Evolutionary conservation across 192 early-diverging fungal genomes (phyloP), one percentile per base, ranked within the genome.

Genomic region (Podochytrium sp.): DNA sequence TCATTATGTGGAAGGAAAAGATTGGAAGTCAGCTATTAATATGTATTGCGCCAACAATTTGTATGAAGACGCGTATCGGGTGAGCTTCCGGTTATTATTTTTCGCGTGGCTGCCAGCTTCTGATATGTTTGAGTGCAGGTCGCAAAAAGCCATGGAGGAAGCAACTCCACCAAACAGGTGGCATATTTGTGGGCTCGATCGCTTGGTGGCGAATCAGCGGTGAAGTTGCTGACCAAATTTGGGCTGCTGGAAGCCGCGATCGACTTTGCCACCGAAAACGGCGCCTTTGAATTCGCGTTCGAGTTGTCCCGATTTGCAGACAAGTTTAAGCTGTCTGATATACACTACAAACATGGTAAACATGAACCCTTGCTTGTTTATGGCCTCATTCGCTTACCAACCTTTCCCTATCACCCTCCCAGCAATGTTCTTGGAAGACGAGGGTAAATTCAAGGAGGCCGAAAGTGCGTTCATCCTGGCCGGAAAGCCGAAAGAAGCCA

Each of bases 401-500:
- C 0, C 16, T 27, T 50, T 25, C 12, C 2, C 25, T 3, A 37
- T 37, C 1, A 37, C 7, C 32, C 7, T 27, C 16, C 1, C 69
- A 71, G 69, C 69, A 40, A 76, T 76, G 75, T 85, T 75, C 69
- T 73, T 87, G 49, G 86, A 87, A 52, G 86, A 87, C 73, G 81
- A 87, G 43, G 86, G 88, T 38, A 85, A 84, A 68, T 89, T 86
- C 76, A 82, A 83, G 52, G 88, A 90, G 47, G 88, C 88, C 29
- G 84, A 90, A 63, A 76, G 74, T 37, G 87, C 86, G 0, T 90
- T 90, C 74, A 84, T 89, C 29, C 66, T 86, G 3, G 78, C 78
- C 10, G 92, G 91, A 2, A 86, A 86, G 47, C 88, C 86, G 20
- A 83, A 85, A 42, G 91, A 94, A 50, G 91, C 91, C 1, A 85